phyloP scores from a whole-genome alignment of 2,329 filamentous ascomycete genomes.

The Didymella exigua region DNA sequence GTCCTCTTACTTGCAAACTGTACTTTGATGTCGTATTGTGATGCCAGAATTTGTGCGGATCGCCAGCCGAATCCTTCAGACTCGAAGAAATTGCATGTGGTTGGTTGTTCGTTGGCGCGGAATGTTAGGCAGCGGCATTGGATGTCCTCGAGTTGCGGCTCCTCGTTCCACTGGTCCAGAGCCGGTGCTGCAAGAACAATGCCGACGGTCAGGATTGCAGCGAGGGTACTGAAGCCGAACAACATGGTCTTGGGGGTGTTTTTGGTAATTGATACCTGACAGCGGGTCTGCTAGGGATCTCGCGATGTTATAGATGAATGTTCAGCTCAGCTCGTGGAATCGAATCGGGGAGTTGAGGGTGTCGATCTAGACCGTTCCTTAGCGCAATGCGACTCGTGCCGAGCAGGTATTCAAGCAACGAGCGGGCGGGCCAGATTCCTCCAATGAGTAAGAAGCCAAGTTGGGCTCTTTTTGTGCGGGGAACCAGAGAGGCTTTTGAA shows the following conservation, averaged over 20 bases:
- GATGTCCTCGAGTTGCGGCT: slow-evolving; percentile 23
- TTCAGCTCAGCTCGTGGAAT: slow-evolving; percentile 1
- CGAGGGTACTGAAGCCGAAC: neutral
- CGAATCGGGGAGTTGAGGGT: slow-evolving; percentile 1
- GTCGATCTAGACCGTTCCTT: slow-evolving; percentile 14
- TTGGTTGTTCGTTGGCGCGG: slow-evolving; percentile 25
- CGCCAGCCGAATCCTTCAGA: slow-evolving; percentile 32
- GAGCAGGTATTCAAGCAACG: neutral
- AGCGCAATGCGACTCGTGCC: slow-evolving; percentile 7
- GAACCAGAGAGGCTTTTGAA: neutral
- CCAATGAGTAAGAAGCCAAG: slow-evolving; percentile 2
- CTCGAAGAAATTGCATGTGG: slow-evolving; percentile 28
- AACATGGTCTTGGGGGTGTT: neutral
- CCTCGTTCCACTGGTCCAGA: slow-evolving; percentile 3
- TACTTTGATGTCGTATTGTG: slow-evolving; percentile 29
- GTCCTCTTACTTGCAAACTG: slow-evolving; percentile 32
- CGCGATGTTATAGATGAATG: neutral
- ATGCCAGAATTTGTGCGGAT: slow-evolving; percentile 29
- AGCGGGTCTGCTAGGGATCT: neutral
- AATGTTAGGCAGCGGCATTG: slow-evolving; percentile 37
- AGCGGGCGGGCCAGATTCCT: slow-evolving; percentile 1
- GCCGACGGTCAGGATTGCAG: neutral
- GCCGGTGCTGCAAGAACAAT: slow-evolving; percentile 18
- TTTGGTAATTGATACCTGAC: neutral
- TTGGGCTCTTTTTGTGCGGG: neutral